Base-by-base conservation (phyloP, 345 rosid genomes). In the Physaria fendleri region DNA sequence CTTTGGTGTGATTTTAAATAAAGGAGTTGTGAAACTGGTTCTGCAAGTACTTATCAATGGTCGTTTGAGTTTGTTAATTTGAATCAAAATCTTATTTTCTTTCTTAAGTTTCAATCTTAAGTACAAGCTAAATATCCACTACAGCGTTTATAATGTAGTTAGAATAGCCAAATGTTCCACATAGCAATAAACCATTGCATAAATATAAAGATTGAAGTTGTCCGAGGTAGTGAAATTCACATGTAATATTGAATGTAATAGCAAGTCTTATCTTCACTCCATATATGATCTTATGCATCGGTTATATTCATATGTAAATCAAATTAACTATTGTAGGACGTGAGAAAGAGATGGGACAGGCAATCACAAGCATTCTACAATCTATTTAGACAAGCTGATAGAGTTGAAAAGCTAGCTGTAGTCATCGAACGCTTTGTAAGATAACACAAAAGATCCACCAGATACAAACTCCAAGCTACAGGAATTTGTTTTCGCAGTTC, bases 311-410 rank as follows among this genome's bases (percentile, higher is more conserved):
- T 43, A 22, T 13, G 29, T 28, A 10, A n/a, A 16, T 62, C 16
- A 15, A 40, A 46, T 16, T 1, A 58, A 73, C 71, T 65, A 16
- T 59, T 75, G 64, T 85, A 88, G 96, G 98, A 92, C 69, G 30
- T 88, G 66, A 84, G 82, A 70, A 92, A 81, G 69, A 83, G 98
- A 76, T 86, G 95, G 95, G 90, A 92, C 59, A 84, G 95, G 50
- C 98, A 92, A 65, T 82, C 97, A 27, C 89, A 83, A 66, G 98
- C 97, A 54, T 79, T 88, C 76, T 83, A 82, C 75, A 88, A 92
- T 78, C 78, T 92, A 61, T 92, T 92, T 77, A 84, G 98, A 71
- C 98, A 92, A 78, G 95, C 93, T 37, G 95, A 92, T 65, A 79
- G 97, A 76, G 93, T 88, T 65, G 83, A 88, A 79, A 92, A 79